A percentile compares a stretch with the other conserved stretches of the same genome.
Conservation (phyloP, 768 basidiomycete species). For the Fibroporia radiculosa region DNA sequence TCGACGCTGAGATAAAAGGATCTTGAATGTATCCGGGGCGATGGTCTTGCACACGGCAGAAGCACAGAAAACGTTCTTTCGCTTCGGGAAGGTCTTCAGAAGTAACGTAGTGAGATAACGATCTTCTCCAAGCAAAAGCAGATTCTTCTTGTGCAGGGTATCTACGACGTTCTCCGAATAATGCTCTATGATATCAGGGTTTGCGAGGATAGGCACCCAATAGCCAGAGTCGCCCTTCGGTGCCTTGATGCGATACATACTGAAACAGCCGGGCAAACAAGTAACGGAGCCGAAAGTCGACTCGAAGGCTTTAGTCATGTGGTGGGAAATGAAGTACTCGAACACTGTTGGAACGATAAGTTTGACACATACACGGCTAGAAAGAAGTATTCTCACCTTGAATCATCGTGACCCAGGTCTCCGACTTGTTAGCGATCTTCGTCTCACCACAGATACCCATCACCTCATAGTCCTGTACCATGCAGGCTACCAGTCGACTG, state of each 20-base stretch:
- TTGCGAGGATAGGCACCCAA: constrained; percentile 98
- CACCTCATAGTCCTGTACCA: constrained; percentile 95
- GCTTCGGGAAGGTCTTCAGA: constrained; percentile 98
- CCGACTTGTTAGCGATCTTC: constrained; percentile 98
- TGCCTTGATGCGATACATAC: constrained; percentile 99
- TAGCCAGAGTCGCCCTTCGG: constrained; percentile 95
- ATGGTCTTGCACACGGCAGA: constrained; percentile 99
- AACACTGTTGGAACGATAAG: constrained; percentile 57
- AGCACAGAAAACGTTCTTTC: constrained; percentile 98
- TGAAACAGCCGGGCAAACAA: constrained; percentile 98
- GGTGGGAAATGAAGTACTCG: constrained; percentile 99
- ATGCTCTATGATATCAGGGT: constrained; percentile 97
- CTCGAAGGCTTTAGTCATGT: constrained; percentile 98
- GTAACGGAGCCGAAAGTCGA: constrained; percentile 99
- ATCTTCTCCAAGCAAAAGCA: constrained; percentile 96
- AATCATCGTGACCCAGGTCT: constrained; percentile 99
- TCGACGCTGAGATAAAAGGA: constrained; percentile 91
- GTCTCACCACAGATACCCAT: constrained; percentile 99
- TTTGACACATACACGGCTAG: not conserved
- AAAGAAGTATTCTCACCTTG: constrained; percentile 59
- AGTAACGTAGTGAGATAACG: constrained; percentile 96
- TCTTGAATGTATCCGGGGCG: constrained; percentile 92
- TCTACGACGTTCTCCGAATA: constrained; percentile 99
- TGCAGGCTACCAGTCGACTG: constrained; percentile 92
- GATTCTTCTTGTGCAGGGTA: constrained; percentile 98